Conservation (phyloP, 2,329 filamentous ascomycete species). For the Aspergillus pseudoterreus region DNA sequence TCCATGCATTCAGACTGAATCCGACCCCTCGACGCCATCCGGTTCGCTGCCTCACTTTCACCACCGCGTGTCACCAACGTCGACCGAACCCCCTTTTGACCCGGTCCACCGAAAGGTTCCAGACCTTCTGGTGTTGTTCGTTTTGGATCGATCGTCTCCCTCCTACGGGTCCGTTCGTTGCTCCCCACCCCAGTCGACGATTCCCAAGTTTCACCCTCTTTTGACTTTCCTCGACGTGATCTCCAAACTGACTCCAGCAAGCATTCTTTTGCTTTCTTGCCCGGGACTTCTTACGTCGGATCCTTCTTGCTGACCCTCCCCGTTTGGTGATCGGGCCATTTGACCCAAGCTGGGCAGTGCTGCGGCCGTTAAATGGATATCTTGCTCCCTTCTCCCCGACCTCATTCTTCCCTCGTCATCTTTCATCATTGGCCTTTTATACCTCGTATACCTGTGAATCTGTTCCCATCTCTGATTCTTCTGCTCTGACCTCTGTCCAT, state of each 20-base stretch:
- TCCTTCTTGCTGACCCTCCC: neutral
- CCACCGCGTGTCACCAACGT: neutral
- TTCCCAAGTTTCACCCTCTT: conserved; percentile 10
- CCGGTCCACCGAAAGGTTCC: conserved; percentile 8
- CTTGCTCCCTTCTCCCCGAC: conserved; percentile 11
- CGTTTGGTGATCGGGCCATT: conserved; percentile 8
- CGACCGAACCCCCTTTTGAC: neutral
- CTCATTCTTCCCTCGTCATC: conserved; percentile 9
- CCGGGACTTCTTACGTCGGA: too few species aligned
- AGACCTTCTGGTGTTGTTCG: conserved; percentile 11
- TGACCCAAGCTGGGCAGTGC: conserved; percentile 10
- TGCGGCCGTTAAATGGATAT: conserved; percentile 11
- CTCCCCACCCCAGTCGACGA: conserved; percentile 1
- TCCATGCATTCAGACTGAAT: conserved; percentile 17
- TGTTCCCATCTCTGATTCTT: neutral
- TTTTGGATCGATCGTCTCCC: conserved; percentile 3
- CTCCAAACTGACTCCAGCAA: neutral
- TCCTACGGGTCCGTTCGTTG: conserved; percentile 1
- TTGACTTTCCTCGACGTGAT: conserved; percentile 1
- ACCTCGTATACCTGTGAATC: neutral
- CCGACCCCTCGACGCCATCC: conserved; percentile 21
- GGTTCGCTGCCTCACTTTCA: conserved; percentile 39
- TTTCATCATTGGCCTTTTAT: neutral
- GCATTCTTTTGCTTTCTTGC: too few species aligned
- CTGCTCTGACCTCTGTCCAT: neutral